Percentiles rank a stretch among this genome's conserved stretches.
These are phyloP conservation scores for Chaetoscypha palmicola DNA, from an alignment of 2,329 filamentous ascomycete genomes.

Conservation along the genomic window DNA sequence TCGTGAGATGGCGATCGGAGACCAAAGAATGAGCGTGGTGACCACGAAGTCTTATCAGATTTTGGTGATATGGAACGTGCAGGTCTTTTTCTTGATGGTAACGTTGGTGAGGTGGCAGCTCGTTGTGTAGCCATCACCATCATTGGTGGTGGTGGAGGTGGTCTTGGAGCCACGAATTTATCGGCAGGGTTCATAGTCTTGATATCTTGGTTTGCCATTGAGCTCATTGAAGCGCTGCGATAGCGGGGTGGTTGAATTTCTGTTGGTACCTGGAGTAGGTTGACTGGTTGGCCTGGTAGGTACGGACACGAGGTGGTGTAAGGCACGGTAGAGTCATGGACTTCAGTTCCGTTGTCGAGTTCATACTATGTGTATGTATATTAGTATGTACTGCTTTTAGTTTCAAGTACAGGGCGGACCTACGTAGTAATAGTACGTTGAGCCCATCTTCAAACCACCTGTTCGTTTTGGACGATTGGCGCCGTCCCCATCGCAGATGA, in stretches of 20 bases:
- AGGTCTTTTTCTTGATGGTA: constrained; percentile 25
- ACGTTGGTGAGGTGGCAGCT: constrained; percentile 38
- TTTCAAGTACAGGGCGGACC: constrained; percentile 35
- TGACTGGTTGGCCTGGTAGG: constrained; percentile 80
- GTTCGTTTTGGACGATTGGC: constrained; percentile 50
- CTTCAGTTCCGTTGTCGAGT: constrained; percentile 70
- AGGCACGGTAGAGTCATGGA: constrained; percentile 63
- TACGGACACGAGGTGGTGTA: constrained; percentile 76
- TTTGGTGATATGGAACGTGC: constrained; percentile 26
- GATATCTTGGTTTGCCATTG: constrained; percentile 49
- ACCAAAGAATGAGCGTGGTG: constrained; percentile 26
- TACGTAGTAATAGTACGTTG: constrained; percentile 94
- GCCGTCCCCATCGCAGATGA: constrained; percentile 67
- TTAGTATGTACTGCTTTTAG: constrained; percentile 26
- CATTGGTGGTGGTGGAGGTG: constrained; percentile 43
- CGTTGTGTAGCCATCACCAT: constrained; percentile 31
- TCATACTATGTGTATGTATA: constrained; percentile 57
- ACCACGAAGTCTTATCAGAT: constrained; percentile 25
- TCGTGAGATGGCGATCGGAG: constrained; percentile 16
- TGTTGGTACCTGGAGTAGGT: constrained; percentile 72
- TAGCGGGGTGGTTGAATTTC: constrained; percentile 52
- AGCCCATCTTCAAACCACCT: constrained; percentile 84
- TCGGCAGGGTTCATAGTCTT: constrained; percentile 74
- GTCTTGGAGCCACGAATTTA: constrained; percentile 65
- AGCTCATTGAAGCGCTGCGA: constrained; percentile 60